phyloP scores from a whole-genome alignment of 805 yeast species.

The Lipomyces orientalis region DNA sequence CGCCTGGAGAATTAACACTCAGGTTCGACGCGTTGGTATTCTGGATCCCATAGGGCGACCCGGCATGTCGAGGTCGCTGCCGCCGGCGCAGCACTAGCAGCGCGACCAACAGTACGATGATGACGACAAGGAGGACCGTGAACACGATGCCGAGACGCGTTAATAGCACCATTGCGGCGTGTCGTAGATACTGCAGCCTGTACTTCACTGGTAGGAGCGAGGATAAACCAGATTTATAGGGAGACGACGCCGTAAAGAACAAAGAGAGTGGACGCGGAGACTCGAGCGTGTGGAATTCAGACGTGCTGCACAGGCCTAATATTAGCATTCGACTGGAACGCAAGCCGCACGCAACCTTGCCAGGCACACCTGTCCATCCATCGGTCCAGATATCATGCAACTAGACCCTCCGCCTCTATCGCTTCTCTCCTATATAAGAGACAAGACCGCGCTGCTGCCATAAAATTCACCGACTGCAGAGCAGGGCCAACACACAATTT shows the following conservation, averaged over 20 bases:
- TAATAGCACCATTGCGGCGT: neutral
- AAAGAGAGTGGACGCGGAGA: neutral
- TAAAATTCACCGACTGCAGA: too few species aligned
- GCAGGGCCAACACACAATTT: too few species aligned
- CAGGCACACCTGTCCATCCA: too few species aligned
- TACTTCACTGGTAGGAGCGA: neutral
- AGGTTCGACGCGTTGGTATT: neutral
- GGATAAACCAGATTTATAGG: neutral
- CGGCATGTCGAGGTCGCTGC: neutral
- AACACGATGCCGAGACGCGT: conserved; percentile 4
- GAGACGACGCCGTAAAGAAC: neutral
- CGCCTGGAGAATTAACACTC: conserved; percentile 3
- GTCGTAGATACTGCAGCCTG: neutral
- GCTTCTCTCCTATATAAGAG: too few species aligned
- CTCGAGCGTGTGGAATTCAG: neutral
- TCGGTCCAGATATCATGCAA: too few species aligned
- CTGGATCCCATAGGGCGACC: neutral
- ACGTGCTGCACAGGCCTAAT: conserved; percentile 3
- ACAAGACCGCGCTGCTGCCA: neutral
- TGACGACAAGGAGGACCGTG: conserved; percentile 4
- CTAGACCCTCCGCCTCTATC: too few species aligned
- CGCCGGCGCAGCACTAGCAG: conserved; percentile 4
- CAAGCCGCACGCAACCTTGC: conserved; percentile 8
- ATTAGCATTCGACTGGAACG: conserved; percentile 9
- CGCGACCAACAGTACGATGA: conserved; percentile 4